Evolutionary conservation across 2,329 filamentous ascomycete genomes (phyloP), one percentile per base, ranked within the genome.

Genomic region (Tolypocladium pustulatum): DNA sequence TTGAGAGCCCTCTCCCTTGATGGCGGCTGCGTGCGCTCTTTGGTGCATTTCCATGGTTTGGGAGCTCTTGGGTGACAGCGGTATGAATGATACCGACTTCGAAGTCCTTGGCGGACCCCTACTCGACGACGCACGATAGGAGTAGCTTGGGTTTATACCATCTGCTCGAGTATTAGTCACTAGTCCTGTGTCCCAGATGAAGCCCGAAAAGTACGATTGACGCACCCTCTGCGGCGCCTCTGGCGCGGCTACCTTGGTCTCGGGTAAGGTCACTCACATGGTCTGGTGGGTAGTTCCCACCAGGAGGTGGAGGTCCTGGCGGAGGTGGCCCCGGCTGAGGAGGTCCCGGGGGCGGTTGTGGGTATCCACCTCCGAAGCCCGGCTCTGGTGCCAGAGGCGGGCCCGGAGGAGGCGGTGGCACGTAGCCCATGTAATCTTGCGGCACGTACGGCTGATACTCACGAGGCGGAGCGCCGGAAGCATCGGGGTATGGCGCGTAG

Each of bases 21-120:
- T 61, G 4, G 66, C 64, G n/a, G 66, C 60, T 30, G 65, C 67
- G 25, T 76, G 72, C 15, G 72, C 68, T 38, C 66, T 66, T 43
- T 66, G 73, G 60, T 79, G 78, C 32, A 71, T 67, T 25, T 71
- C 68, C 65, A 81, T 75, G 0, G 78, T 79, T 58, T 68, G 73
- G 0, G 75, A 75, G 20, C 78, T 80, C 57, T 77, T 74, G 0
- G 79, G 79, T 3, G 79, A 81, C 46, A 82, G 65, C 0, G 79
- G 79, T 2, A 75, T 72, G 58, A 81, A 82, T 1, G 69, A 63
- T 1, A 81, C 78, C 0, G 75, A 75, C 60, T 79, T 79, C 27
- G 70, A 60, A 13, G 62, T 60, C 20, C 43, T 36, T 0, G 53
- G 36, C n/a, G 54, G 51, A 10, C 52, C 55, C 10, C 46, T 56